Evolutionary conservation across 768 basidiomycete genomes (phyloP).

Genomic region (Calocybe cyanea): DNA sequence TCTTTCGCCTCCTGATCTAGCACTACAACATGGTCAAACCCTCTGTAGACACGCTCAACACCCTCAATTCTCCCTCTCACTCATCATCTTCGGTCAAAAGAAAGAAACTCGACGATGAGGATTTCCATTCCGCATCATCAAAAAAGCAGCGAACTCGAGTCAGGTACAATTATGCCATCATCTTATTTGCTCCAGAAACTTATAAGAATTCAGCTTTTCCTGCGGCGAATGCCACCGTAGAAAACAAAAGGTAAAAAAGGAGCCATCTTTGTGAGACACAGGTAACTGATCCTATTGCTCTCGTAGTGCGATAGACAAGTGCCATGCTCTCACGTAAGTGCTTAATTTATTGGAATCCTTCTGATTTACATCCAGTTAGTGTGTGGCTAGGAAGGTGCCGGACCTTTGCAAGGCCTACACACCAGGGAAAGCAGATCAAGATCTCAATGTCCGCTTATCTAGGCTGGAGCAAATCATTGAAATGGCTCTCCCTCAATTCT

Average conservation of each 20-base stretch:
- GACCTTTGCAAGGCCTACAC: conserved; percentile 87
- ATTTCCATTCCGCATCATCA: conserved; percentile 32
- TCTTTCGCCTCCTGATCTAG: not conserved
- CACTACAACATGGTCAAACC: conserved; percentile 33
- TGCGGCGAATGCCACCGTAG: conserved; percentile 86
- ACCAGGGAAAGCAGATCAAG: conserved; percentile 82
- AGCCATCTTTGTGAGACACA: conserved; percentile 3
- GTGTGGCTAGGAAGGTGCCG: conserved; percentile 81
- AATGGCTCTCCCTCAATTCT: conserved; percentile 73
- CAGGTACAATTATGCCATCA: too few species aligned
- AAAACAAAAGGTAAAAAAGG: conserved; percentile 69
- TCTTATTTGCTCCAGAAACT: conserved; percentile 10
- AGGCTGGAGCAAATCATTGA: conserved; percentile 82
- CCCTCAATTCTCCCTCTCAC: conserved; percentile 16
- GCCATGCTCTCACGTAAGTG: conserved; percentile 76
- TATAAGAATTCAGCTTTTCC: conserved; percentile 53
- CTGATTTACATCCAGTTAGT: conserved; percentile 38
- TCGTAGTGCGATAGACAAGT: conserved; percentile 79
- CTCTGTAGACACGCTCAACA: conserved; percentile 20
- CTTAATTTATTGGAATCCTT: conserved; percentile 11
- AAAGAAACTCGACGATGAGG: conserved; percentile 65
- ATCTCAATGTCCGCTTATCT: conserved; percentile 67
- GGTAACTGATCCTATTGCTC: conserved; percentile 11
- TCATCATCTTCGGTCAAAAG: conserved; percentile 42
- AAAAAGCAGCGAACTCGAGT: conserved; percentile 78